A percentile compares a stretch with the other conserved stretches of the same genome.
Conservation (phyloP, 2,329 filamentous ascomycete genomes). For the Colletotrichum sp. region DNA sequence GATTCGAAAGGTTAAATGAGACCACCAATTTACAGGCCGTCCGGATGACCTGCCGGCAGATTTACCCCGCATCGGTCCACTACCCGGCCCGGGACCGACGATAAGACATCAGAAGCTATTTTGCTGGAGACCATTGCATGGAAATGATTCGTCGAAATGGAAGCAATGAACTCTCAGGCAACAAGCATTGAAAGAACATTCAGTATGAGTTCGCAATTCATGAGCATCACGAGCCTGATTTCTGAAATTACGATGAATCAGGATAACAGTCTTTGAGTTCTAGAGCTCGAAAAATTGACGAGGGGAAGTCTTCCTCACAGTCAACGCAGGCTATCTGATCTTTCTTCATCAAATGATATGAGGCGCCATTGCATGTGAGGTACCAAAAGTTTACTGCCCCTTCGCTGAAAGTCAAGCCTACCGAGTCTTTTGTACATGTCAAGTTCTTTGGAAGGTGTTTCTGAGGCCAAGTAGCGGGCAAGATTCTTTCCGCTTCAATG, state of each 20-base stretch:
- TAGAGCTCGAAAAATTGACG: too few relatives aligned
- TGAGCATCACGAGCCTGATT: not conserved
- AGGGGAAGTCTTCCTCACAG: too few relatives aligned
- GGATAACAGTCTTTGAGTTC: too few relatives aligned
- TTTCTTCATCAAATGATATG: not conserved
- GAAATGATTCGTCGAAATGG: not conserved
- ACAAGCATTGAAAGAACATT: not conserved
- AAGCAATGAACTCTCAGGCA: not conserved
- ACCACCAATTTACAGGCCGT: not conserved
- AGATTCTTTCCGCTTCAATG: not conserved
- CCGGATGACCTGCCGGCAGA: not conserved
- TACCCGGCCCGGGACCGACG: not conserved
- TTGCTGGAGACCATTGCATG: not conserved
- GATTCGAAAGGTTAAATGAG: conserved; percentile 3
- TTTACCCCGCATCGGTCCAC: not conserved
- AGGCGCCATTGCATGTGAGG: not conserved
- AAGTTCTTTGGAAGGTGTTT: not conserved
- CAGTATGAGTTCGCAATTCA: not conserved
- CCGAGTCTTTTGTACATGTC: not conserved
- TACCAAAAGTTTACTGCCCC: not conserved
- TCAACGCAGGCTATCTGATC: too few relatives aligned
- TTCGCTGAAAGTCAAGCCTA: not conserved
- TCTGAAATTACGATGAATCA: not conserved
- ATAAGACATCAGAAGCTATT: not conserved
- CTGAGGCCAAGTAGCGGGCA: too few relatives aligned